A percentile compares a stretch with the other conserved stretches of the same genome.
These are phyloP conservation scores for Quercus cerris DNA, from an alignment of 306 rosid species.

Conservation along the genomic window DNA sequence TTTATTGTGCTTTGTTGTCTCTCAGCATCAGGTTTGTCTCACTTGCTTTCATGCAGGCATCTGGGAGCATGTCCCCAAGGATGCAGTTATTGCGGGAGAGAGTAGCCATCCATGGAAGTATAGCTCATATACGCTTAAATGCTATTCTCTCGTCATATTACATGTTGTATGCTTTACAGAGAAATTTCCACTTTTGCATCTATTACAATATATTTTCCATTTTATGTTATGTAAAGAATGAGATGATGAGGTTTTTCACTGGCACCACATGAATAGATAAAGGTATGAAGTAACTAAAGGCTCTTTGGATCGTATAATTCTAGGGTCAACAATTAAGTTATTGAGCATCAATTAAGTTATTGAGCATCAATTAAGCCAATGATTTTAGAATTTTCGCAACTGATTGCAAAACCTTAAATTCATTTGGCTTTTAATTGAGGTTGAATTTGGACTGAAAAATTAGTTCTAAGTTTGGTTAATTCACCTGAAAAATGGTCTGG, in stretches of 20 bases:
- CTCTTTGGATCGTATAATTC: neutral
- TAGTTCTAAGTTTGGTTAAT: neutral
- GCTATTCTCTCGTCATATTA: conserved; percentile 6
- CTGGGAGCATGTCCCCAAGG: conserved; percentile 93
- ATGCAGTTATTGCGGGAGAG: conserved; percentile 91
- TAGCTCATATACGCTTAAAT: conserved; percentile 76
- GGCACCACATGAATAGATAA: neutral
- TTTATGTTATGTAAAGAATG: neutral
- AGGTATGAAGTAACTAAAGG: neutral
- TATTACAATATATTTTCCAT: neutral
- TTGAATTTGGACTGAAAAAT: neutral
- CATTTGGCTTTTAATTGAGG: neutral
- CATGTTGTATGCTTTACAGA: neutral
- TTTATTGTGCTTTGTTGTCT: neutral
- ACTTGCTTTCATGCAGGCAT: conserved; percentile 61
- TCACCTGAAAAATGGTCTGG: neutral
- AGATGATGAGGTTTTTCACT: neutral
- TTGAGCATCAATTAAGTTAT: neutral
- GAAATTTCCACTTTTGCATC: conserved; percentile 9
- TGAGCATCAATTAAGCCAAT: neutral
- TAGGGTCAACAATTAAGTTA: neutral
- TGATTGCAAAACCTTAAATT: neutral
- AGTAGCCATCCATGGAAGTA: conserved; percentile 90
- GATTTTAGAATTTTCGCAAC: neutral
- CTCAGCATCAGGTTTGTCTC: conserved; percentile 13